Evolutionary conservation across 2,329 filamentous ascomycete species (phyloP).

Genomic region (Blastomyces parvus): DNA sequence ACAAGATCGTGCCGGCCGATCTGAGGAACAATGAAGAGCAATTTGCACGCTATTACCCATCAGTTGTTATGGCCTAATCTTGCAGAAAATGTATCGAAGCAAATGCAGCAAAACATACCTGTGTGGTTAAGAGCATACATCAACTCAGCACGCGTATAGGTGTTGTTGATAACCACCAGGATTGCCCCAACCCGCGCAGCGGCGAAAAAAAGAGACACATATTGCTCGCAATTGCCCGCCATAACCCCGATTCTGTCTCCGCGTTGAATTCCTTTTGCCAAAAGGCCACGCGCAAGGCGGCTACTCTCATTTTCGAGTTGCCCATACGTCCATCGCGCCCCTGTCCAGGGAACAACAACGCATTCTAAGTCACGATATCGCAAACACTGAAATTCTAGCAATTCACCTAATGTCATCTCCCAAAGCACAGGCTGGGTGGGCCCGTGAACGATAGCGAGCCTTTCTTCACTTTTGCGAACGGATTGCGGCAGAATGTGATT

Average conservation of each 20-base stretch:
- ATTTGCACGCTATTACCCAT: slow-evolving; percentile 49
- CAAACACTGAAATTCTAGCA: slow-evolving; percentile 61
- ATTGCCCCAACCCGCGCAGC: slow-evolving; percentile 57
- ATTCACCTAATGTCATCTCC: slow-evolving; percentile 61
- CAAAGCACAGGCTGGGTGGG: slow-evolving; percentile 59
- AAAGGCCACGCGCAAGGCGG: slow-evolving; percentile 54
- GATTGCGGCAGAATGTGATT: slow-evolving; percentile 18
- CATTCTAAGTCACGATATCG: slow-evolving; percentile 58
- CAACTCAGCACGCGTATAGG: slow-evolving; percentile 64
- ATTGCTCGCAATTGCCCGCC: slow-evolving; percentile 53
- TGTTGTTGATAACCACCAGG: slow-evolving; percentile 72
- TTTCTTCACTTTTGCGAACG: slow-evolving; percentile 5
- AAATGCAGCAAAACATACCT: slow-evolving; percentile 37
- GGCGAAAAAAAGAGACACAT: slow-evolving; percentile 61
- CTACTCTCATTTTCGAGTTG: slow-evolving; percentile 54
- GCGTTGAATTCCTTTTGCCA: slow-evolving; percentile 56
- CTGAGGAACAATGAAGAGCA: slow-evolving; percentile 61
- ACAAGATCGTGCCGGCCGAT: slow-evolving; percentile 59
- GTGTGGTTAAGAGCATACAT: slow-evolving; percentile 62
- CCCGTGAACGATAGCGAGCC: slow-evolving; percentile 54
- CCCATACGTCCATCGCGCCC: slow-evolving; percentile 62
- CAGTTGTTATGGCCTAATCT: neutral
- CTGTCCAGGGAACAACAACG: slow-evolving; percentile 66
- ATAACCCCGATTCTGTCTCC: slow-evolving; percentile 67
- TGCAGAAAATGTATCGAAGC: neutral